These are phyloP conservation scores for Biscogniauxia marginata DNA, from an alignment of 2,329 filamentous ascomycete species.

Conservation along the genomic window DNA sequence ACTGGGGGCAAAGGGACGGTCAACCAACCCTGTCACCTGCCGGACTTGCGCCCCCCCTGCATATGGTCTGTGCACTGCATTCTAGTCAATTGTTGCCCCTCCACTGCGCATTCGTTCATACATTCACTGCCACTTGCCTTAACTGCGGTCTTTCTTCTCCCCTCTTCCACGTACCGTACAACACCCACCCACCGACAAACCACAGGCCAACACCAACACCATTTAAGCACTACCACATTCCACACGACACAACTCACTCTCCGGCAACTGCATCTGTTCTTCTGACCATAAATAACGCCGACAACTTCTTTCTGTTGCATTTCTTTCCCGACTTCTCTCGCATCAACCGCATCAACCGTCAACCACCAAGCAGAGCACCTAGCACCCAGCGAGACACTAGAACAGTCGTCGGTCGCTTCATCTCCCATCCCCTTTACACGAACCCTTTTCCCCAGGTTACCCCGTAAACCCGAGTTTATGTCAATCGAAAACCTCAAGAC, in stretches of 20 bases:
- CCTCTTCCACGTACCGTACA: neutral
- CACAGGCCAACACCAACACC: neutral
- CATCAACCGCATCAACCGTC: constrained; percentile 2
- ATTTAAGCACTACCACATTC: neutral
- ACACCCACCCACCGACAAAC: neutral
- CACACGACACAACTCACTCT: neutral
- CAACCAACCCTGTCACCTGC: neutral
- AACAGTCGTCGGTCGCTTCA: constrained; percentile 53
- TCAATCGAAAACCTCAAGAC: constrained; percentile 98
- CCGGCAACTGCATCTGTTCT: neutral
- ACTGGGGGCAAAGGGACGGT: neutral
- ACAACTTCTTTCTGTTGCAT: neutral
- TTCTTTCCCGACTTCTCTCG: neutral
- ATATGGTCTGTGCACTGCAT: neutral
- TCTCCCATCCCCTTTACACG: constrained; percentile 35
- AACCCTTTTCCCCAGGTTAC: constrained; percentile 55
- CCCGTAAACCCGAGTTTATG: constrained; percentile 84
- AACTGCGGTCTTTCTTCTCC: neutral
- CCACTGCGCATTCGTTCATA: neutral
- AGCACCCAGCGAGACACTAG: constrained; percentile 45
- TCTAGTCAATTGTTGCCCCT: neutral
- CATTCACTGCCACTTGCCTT: neutral
- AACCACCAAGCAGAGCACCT: constrained; percentile 14
- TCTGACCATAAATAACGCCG: neutral
- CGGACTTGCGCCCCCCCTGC: neutral